phyloP scores from a whole-genome alignment of 2,329 filamentous ascomycete genomes.

The Trichoderma harzianum region DNA sequence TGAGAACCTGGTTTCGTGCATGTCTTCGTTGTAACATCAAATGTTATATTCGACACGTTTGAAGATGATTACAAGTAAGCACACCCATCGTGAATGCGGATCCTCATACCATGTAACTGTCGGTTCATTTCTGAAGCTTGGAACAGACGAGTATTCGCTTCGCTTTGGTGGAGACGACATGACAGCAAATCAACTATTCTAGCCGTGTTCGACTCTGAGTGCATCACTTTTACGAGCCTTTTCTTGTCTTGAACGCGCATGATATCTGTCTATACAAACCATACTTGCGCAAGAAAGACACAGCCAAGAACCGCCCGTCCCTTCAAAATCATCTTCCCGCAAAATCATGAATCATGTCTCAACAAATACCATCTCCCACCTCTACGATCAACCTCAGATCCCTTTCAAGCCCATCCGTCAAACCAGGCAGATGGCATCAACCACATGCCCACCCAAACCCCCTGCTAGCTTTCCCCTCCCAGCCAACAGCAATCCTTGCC shows the following conservation, averaged over 20 bases:
- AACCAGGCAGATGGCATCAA: background rate
- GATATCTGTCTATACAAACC: background rate
- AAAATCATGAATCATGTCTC: background rate
- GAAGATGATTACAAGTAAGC: background rate
- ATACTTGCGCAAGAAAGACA: background rate
- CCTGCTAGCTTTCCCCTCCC: background rate
- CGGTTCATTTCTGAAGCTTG: background rate
- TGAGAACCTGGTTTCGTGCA: background rate
- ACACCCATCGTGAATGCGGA: background rate
- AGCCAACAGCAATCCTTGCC: constrained; percentile 1
- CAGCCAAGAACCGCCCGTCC: background rate
- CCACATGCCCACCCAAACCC: constrained; percentile 7
- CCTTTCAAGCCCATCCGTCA: background rate
- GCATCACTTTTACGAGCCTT: background rate
- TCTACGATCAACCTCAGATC: background rate
- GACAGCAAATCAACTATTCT: background rate
- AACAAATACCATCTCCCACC: background rate
- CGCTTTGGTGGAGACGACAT: background rate
- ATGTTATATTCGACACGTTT: background rate
- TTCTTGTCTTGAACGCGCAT: background rate
- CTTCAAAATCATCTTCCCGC: background rate
- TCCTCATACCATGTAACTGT: background rate
- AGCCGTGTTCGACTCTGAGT: background rate
- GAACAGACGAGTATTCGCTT: background rate
- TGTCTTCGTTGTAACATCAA: background rate